Base-by-base conservation (phyloP, 2,329 filamentous ascomycete genomes). In the Trichoderma cornu-damae region DNA sequence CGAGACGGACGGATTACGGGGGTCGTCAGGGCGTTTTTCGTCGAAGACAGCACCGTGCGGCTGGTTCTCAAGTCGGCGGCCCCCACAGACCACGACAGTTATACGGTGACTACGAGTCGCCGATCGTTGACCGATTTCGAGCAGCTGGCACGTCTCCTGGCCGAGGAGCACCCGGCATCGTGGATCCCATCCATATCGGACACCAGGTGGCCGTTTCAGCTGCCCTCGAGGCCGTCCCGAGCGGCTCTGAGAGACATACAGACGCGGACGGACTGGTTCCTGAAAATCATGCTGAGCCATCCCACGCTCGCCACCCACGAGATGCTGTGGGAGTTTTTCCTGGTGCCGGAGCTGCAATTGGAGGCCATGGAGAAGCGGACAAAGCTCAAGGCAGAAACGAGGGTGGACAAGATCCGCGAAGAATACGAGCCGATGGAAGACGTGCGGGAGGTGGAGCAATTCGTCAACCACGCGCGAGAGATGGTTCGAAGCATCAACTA, bases 241-340 rank as follows among this genome's bases (percentile, higher is more conserved):
- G 86, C 92, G 0, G 83, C 96, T 4, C 76, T 99, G 37, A 87
- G 91, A 61, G 91, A 97, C 65, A 87, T 92, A 51, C 95, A 99
- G 69, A 76, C 90, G 43, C 85, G 88, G 14, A 84, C 96, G 18
- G 90, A 99, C 71, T 87, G 85, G 64, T 96, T 97, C 66, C 75
- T 99, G 64, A 90, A 89, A 63, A 90, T 91, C 16, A 80, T 99
- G 61, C 79, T 99, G 24, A 80, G 83, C 7, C 94, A 99, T 67
- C 88, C 93, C 3, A 97, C 94, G 0, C 96, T 99, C 68, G 83
- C 90, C 0, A 96, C 90, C 0, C 95, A 99, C 68, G 94, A 99
- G 74, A 90, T 97, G 70, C 80, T 99, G 2, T 99, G 94, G 95
- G 94, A 99, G 66, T 99, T 99, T 74, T 96, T 99, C 72, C 80